Conservation (phyloP, 257 asterid genomes). For the Nicotiana paniculata region DNA sequence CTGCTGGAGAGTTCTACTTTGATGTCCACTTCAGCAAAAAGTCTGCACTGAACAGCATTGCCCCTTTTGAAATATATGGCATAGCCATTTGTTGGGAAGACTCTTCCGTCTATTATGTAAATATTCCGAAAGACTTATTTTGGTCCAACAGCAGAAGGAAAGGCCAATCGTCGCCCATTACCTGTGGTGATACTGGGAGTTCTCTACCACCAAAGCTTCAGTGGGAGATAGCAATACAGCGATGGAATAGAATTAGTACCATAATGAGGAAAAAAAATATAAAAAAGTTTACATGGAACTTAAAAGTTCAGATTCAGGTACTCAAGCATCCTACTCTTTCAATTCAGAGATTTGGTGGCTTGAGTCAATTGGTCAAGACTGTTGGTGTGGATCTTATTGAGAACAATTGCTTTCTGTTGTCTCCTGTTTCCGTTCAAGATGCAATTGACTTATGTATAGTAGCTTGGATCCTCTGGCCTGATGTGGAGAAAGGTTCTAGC, state of each 20-base stretch:
- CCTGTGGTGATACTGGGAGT: slow-evolving; percentile 27
- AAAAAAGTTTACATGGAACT: slow-evolving; percentile 74
- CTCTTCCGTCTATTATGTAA: slow-evolving; percentile 82
- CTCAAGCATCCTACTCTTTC: slow-evolving; percentile 76
- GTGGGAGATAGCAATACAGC: slow-evolving; percentile 59
- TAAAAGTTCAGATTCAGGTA: slow-evolving; percentile 85
- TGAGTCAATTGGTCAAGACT: slow-evolving; percentile 48
- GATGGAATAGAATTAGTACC: slow-evolving; percentile 67
- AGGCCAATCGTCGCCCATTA: slow-evolving; percentile 17
- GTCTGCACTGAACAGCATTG: slow-evolving; percentile 49
- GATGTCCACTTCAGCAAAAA: slow-evolving; percentile 73
- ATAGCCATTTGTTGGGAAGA: slow-evolving; percentile 86
- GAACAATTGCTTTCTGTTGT: slow-evolving; percentile 46
- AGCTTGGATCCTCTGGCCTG: slow-evolving; percentile 95
- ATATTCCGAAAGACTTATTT: slow-evolving; percentile 76
- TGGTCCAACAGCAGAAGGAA: slow-evolving; percentile 32
- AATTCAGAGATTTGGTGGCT: slow-evolving; percentile 45
- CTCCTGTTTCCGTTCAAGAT: slow-evolving; percentile 45
- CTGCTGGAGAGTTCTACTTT: slow-evolving; percentile 59
- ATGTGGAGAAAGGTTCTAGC: slow-evolving; percentile 78
- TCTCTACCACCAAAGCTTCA: slow-evolving; percentile 36
- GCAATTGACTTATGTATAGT: slow-evolving; percentile 66
- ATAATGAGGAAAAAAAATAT: slow-evolving; percentile 61
- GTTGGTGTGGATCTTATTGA: slow-evolving; percentile 67
- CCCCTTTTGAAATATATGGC: slow-evolving; percentile 87